Base-by-base conservation (phyloP, 768 basidiomycete species). In the Hirschioporus abietinus region DNA sequence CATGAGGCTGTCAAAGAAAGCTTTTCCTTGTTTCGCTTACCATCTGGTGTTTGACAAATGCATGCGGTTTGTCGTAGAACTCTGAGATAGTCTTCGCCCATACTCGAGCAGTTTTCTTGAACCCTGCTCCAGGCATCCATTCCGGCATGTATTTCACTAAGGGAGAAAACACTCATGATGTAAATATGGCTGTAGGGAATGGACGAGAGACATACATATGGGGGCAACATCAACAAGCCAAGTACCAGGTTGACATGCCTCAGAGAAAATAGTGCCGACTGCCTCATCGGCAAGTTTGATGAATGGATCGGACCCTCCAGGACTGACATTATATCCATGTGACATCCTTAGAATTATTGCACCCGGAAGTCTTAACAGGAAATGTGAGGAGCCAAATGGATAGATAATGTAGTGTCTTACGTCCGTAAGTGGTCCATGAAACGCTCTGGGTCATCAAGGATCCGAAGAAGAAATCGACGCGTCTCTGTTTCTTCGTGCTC, bases 41-140 rank as follows among this genome's bases (percentile, higher is more conserved):
- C 73, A 87, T 81, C 67, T 83, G 80, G 23, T 82, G 70, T 52
- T 79, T 77, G 5, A 81, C 81, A 63, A 76, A 82, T 7, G 76
- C 70, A 60, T 77, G 84, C 0, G 87, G 86, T 7, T 72, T 73
- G 24, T 80, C 77, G 4, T 82, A 73, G 74, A 84, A 80, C 8
- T 77, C 74, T 1, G 73, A 69, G 1, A 82, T 74, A 1, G 78
- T 78, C 66, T 74, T 72, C 7, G 75, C 75, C 81, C 81, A 84
- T 34, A 3, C 24, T 66, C 34, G 42, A 52, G 42, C 42, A 52
- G 20, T 12, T 15, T 15, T 52, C 42, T 69, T 60, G 61, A 69
- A 69, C 3, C 58, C 30, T 20, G 66, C 67, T 12, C 71, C 71
- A 59, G 70, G 70, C 6, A 72, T 26, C 71, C 71, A 72, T n/a